Evolutionary conservation across 2,329 filamentous ascomycete species (phyloP), one percentile per base, ranked within the genome.

Genomic region (Xylaria sp.): DNA sequence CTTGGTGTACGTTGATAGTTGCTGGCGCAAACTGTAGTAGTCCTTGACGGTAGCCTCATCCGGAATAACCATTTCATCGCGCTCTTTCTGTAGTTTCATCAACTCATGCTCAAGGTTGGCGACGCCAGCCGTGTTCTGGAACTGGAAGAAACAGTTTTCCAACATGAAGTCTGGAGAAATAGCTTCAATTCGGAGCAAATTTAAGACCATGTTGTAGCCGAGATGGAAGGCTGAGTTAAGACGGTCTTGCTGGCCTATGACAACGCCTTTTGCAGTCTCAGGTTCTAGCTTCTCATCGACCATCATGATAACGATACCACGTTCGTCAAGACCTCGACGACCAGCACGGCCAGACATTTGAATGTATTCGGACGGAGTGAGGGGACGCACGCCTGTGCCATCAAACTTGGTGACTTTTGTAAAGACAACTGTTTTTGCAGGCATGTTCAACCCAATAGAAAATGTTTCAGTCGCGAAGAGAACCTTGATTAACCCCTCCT

Each of bases 231-330:
- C 96, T 3, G 96, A 98, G 81, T 98, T 98, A 33, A 99, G 89
- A 72, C 94, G 94, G 79, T 99, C 96, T 79, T 99, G 96, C 76
- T 97, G 92, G 72, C 96, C 96, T 60, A 96, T 93, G 13, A 99
- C 96, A 73, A 99, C 97, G 70, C 92, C 90, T 80, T 97, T 97
- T 47, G 96, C 95, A n/a, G 91, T 90, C 1, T 93, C 89, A 1
- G 96, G 96, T 75, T 99, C 96, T 83, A 99, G 95, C 81, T 96
- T 93, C 79, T 96, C 92, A 76, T 96, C 92, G 69, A 99, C 92
- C 95, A 99, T 98, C 93, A 99, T 98, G 78, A 99, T 98, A 73
- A 99, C 96, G 73, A 98, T 96, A 86, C 96, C 96, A 71, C 96
- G 92, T 69, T 97, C 94, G 82, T 99, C 96, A 61, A 99, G 91